These are phyloP conservation scores for Phytopythium montanum DNA, from an alignment of 352 stramenopile species.

Conservation along the genomic window DNA sequence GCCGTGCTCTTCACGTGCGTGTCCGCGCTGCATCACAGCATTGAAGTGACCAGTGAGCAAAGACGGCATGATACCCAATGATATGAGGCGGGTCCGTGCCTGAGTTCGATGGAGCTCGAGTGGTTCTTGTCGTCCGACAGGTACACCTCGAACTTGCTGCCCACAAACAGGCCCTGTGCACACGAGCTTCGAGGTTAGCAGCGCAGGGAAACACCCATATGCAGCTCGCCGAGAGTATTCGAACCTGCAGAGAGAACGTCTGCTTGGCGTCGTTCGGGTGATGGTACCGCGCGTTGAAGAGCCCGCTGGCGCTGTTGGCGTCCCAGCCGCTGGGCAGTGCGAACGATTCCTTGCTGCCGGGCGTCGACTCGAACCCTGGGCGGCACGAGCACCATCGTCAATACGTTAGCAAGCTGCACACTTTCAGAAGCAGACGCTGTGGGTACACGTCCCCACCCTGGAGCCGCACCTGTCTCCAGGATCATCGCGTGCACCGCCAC, in stretches of 20 bases:
- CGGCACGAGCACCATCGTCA: not conserved
- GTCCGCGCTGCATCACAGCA: conserved; percentile 20
- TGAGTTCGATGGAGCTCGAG: conserved; percentile 74
- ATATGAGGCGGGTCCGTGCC: conserved; percentile 15
- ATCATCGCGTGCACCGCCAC: conserved; percentile 65
- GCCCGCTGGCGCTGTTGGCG: conserved; percentile 46
- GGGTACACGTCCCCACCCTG: no score
- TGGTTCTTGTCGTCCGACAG: conserved; percentile 61
- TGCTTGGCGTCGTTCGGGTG: conserved; percentile 45
- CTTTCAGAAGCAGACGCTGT: not conserved
- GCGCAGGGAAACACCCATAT: not conserved
- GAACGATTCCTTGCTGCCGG: conserved; percentile 20
- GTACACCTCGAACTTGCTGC: conserved; percentile 77
- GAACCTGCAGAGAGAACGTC: conserved; percentile 66
- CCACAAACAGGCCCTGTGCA: conserved; percentile 66
- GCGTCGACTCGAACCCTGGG: conserved; percentile 40
- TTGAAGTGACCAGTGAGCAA: no score
- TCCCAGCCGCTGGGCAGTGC: conserved; percentile 53
- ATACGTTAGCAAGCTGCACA: not conserved
- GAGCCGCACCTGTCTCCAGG: conserved; percentile 51
- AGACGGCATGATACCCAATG: not conserved
- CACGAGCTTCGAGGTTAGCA: not conserved
- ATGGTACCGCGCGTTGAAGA: conserved; percentile 56
- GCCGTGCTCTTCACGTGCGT: conserved; percentile 23
- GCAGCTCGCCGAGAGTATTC: no score